phyloP scores from a whole-genome alignment of 148 eudicot genomes.

The Rheum nobile region DNA sequence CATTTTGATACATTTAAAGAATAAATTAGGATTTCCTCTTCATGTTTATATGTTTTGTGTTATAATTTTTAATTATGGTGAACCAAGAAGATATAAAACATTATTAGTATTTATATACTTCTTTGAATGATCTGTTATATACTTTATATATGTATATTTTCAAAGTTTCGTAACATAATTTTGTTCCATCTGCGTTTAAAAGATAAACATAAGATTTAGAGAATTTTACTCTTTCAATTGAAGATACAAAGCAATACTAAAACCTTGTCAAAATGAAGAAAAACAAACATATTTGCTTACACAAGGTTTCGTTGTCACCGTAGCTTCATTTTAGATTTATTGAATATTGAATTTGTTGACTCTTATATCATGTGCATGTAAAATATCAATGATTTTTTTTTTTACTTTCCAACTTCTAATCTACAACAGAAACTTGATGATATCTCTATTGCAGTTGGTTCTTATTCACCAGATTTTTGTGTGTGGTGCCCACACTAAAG shows the following conservation, averaged over 20 bases:
- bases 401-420: slow-evolving; percentile 41
- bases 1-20: neutral
- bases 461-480: slow-evolving; percentile 80
- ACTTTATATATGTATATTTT: neutral
- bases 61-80: neutral
- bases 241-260: neutral
- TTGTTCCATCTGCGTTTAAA: neutral
- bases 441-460: slow-evolving; percentile 56
- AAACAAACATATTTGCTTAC: neutral
- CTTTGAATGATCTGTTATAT: neutral
- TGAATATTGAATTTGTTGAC: neutral
- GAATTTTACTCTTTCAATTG: neutral
- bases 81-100: neutral
- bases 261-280: neutral
- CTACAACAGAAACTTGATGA: slow-evolving; percentile 56
- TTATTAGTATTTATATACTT: neutral
- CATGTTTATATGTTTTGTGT: neutral
- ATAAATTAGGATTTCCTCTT: neutral
- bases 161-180: neutral
- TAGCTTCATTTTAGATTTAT: neutral
- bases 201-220: neutral
- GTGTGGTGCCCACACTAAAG: slow-evolving; percentile 95
- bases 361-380: neutral
- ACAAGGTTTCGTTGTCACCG: neutral
- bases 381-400: neutral